Evolutionary conservation across 2,329 filamentous ascomycete species (phyloP), one percentile per base, ranked within the genome.

Genomic region (Hymenoscyphus fraxineus): DNA sequence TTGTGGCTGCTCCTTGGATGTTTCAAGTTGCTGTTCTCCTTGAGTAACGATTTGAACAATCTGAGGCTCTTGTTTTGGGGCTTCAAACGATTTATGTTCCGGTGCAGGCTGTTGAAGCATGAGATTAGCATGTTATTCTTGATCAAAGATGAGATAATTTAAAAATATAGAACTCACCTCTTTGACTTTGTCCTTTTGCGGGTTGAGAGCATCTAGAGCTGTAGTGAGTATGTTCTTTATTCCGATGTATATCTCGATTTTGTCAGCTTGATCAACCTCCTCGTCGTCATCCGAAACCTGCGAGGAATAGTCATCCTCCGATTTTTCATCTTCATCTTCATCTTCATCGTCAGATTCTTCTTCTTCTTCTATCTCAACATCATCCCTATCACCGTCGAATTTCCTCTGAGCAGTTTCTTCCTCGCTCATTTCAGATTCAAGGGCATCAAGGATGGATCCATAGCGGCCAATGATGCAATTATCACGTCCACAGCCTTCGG

Each of bases 281-380:
- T 54, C 44, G 3, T 51, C n/a, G 10, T 60, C 58, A 4, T 60
- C 58, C 13, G 58, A 60, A 60, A 19, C n/a, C 16, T 60, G 39
- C 10, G 58, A 60, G 31, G 58, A 47, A 47, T 60, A 27, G 19
- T 60, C 58, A 32, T 58, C n/a, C 32, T 60, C 16, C 51, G 39
- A 22, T 13, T 32, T 19, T 27, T 60, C 19, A 31, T 31, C 22
- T 6, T 60, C 39, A n/a, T 47, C 39, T 19, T 60, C 22, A 31
- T 31, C 22, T 9, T 60, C 40, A 15, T 59, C 58, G n/a, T 35
- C 40, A 31, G 19, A 38, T 13, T 58, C 16, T 3, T 7, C 56
- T 19, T 40, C 56, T 4, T 38, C 40, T 44, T 60, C 58, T 16
- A 13, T 51, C 39, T 60, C 58, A 44, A 35, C 39, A 1, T 39